A percentile compares a stretch with the other conserved stretches of the same genome.
phyloP scores from a whole-genome alignment of 1,284 basidiomycete species.

The Trichosporon coremiiforme region DNA sequence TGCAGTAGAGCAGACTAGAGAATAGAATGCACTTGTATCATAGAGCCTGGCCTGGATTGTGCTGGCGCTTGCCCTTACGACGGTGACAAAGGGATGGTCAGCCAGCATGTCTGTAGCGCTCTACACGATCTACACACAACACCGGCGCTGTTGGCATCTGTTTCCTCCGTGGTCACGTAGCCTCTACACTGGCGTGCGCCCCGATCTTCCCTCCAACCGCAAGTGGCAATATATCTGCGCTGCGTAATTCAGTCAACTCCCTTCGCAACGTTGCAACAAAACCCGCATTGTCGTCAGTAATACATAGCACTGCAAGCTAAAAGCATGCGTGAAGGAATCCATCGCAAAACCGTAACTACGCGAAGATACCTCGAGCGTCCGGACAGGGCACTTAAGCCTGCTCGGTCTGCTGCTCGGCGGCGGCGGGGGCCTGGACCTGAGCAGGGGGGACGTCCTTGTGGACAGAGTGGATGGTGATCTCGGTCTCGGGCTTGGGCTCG shows the following conservation, averaged over 20 bases:
- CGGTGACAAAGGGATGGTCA: no score
- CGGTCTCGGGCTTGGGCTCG: conserved; percentile 67
- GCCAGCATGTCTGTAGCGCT: no score
- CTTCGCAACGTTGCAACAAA: background rate
- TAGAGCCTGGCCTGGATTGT: background rate
- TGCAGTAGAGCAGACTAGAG: background rate
- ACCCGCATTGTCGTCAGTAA: conserved; percentile 11
- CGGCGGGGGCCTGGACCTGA: conserved; percentile 32
- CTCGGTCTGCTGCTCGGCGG: conserved; percentile 26
- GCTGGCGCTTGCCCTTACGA: no score
- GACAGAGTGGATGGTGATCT: conserved; percentile 58
- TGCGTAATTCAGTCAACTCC: no score
- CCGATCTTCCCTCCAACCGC: no score
- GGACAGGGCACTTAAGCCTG: conserved; percentile 19
- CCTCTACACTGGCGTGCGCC: no score
- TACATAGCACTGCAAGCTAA: conserved; percentile 13
- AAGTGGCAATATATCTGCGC: no score
- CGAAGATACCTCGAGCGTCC: conserved; percentile 16
- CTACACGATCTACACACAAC: no score
- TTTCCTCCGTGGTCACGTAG: no score
- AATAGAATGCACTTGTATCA: background rate
- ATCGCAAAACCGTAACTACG: conserved; percentile 19
- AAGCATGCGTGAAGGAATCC: conserved; percentile 17
- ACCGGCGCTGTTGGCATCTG: no score
- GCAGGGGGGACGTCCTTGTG: conserved; percentile 52